These are phyloP conservation scores for Fusarium sulawesiense DNA, from an alignment of 2,329 filamentous ascomycete genomes.

Conservation along the genomic window DNA sequence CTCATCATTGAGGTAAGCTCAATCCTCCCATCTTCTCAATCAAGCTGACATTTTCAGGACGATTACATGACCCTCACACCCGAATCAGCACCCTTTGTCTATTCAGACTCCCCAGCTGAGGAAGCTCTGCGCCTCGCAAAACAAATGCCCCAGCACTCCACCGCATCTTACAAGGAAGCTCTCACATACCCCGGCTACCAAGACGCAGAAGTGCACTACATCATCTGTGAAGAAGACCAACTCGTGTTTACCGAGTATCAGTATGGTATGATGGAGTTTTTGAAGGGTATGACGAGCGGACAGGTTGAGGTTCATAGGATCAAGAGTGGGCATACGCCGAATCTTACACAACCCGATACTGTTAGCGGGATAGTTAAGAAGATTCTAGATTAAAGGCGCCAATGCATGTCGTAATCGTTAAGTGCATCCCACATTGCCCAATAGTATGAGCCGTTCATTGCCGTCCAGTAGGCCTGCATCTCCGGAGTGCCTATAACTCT, in stretches of 20 bases:
- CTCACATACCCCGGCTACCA: conserved; percentile 23
- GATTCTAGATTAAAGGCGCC: neutral
- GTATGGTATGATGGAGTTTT: conserved; percentile 4
- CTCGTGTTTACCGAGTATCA: neutral
- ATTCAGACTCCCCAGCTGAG: conserved; percentile 9
- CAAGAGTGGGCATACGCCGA: conserved; percentile 4
- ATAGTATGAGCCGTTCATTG: no score
- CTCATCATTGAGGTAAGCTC: neutral
- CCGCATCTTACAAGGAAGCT: conserved; percentile 12
- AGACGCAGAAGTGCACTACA: conserved; percentile 14
- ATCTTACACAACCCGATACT: neutral
- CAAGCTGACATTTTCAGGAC: neutral
- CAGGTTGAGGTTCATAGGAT: conserved; percentile 1
- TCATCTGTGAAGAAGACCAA: conserved; percentile 11
- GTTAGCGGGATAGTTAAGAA: neutral
- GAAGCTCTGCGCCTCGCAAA: conserved; percentile 1
- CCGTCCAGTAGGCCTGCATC: no score
- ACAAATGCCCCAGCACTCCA: conserved; percentile 16
- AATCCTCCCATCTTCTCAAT: no score
- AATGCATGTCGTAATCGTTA: no score
- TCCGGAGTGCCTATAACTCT: no score
- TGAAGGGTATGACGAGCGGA: neutral
- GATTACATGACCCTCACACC: conserved; percentile 14
- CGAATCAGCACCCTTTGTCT: neutral
- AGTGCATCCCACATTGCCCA: no score